Percentiles rank a stretch among this genome's conserved stretches.
These are phyloP conservation scores for Diaporthe helianthi DNA, from an alignment of 2,329 filamentous ascomycete species.

Conservation along the genomic window DNA sequence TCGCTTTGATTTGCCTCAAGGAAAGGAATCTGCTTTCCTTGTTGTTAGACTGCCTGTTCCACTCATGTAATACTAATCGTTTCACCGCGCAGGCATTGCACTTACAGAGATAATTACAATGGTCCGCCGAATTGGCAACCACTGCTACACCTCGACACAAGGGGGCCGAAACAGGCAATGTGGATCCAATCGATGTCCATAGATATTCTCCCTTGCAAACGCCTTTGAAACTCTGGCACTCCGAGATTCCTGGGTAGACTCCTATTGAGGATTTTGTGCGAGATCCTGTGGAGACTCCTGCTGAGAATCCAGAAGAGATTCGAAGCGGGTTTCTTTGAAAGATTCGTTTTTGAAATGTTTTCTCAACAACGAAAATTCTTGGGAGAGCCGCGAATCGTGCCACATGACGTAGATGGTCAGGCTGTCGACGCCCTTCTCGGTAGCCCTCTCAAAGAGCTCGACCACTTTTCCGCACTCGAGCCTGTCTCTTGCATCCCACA, in stretches of 20 bases:
- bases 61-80: too few species aligned
- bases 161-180: background rate
- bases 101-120: too few species aligned
- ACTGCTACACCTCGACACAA: too few species aligned
- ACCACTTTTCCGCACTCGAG: constrained; percentile 26
- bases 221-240: background rate
- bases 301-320: too few species aligned
- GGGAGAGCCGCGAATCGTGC: background rate
- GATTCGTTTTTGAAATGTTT: too few species aligned
- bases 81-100: background rate
- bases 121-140: too few species aligned
- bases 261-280: too few species aligned
- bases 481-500: background rate
- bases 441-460: constrained; percentile 35
- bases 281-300: too few species aligned
- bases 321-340: too few species aligned
- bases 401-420: background rate
- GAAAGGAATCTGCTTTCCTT: background rate
- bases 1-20: background rate
- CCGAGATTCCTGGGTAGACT: background rate
- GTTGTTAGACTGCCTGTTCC: background rate
- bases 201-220: background rate
- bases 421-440: constrained; percentile 26
- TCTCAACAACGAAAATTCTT: background rate
- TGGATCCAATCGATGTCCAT: background rate